Conservation (phyloP, 164 flowering plant genomes). For the Piper betle region DNA sequence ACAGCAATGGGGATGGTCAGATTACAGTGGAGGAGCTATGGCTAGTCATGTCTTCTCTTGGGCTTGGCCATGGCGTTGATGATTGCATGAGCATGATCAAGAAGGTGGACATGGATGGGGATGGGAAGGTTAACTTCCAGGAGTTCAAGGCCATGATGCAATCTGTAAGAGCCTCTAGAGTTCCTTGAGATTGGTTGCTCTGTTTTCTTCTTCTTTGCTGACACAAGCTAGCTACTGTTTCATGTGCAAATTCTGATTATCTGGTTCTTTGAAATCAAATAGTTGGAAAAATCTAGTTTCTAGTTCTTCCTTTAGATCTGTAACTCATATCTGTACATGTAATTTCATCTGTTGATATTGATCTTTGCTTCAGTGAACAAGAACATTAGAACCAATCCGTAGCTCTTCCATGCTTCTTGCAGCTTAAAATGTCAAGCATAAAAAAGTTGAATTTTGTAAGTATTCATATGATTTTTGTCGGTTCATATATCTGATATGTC, state of each 20-base stretch:
- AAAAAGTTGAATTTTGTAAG: too few species aligned
- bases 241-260: neutral
- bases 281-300: too few species aligned
- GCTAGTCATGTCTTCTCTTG: constrained; percentile 40
- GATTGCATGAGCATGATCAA: constrained; percentile 68
- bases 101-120: constrained; percentile 76
- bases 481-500: too few species aligned
- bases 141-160: constrained; percentile 88
- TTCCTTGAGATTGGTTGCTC: constrained; percentile 4
- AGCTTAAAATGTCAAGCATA: too few species aligned
- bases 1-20: constrained; percentile 62
- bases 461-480: too few species aligned
- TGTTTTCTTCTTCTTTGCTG: neutral
- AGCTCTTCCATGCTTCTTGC: too few species aligned
- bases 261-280: neutral
- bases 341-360: too few species aligned
- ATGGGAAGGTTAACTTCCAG: constrained; percentile 71
- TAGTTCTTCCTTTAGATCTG: too few species aligned
- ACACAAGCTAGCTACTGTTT: neutral
- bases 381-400: too few species aligned
- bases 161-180: constrained; percentile 5
- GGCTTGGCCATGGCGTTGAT: constrained; percentile 53
- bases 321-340: too few species aligned
- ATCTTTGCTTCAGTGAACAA: too few species aligned
- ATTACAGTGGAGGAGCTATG: constrained; percentile 62